phyloP scores from a whole-genome alignment of 129 eudicot genomes.

The Artemisia annua region DNA sequence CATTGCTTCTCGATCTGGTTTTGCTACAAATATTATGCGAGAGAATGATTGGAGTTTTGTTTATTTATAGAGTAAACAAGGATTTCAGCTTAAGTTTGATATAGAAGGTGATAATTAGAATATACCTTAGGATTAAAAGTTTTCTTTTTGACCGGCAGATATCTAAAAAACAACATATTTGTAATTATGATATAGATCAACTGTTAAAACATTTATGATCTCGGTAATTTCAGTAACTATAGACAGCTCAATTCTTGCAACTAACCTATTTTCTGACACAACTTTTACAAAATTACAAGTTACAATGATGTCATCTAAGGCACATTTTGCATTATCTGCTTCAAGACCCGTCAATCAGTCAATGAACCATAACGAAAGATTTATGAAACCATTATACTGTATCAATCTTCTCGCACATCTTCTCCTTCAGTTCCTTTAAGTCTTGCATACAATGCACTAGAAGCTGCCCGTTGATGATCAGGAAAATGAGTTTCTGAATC shows the following conservation, averaged over 20 bases:
- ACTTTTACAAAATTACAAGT: not conserved
- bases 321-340: slow-evolving; percentile 8
- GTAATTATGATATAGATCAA: too few relatives aligned
- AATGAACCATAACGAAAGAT: not conserved
- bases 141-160: too few relatives aligned
- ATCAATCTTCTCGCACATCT: not conserved
- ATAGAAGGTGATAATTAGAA: too few relatives aligned
- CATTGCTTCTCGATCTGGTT: too few relatives aligned
- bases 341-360: not conserved
- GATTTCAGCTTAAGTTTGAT: too few relatives aligned
- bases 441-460: slow-evolving; percentile 11
- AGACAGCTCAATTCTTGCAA: slow-evolving; percentile 1
- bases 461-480: slow-evolving; percentile 19
- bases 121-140: too few relatives aligned
- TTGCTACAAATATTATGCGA: too few relatives aligned
- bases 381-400: not conserved
- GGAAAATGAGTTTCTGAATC: slow-evolving; percentile 41
- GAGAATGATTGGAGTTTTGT: too few relatives aligned
- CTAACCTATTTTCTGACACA: slow-evolving; percentile 1
- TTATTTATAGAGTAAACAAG: too few relatives aligned
- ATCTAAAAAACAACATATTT: too few relatives aligned
- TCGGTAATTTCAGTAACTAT: too few relatives aligned
- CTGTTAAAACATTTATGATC: too few relatives aligned
- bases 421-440: not conserved
- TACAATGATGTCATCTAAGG: slow-evolving; percentile 9